phyloP scores from a whole-genome alignment of 768 basidiomycete species.

The Rhodotorula toruloides region DNA sequence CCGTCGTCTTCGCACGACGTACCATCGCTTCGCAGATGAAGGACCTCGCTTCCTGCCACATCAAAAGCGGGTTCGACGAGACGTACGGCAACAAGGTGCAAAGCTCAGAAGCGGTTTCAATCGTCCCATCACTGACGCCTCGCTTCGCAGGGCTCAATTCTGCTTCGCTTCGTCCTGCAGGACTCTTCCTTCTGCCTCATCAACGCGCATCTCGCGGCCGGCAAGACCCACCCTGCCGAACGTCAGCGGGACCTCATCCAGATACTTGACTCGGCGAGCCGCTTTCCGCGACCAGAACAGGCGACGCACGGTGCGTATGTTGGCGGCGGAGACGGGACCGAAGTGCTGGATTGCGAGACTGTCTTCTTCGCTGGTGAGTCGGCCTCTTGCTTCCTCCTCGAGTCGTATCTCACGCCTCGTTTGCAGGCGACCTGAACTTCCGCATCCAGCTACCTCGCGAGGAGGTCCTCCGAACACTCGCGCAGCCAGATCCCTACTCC shows the following conservation, averaged over 20 bases:
- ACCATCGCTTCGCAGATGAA: conserved; percentile 52
- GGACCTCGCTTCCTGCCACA: conserved; percentile 67
- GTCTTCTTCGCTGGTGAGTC: conserved; percentile 58
- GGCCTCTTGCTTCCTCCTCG: background rate
- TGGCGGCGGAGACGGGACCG: conserved; percentile 86
- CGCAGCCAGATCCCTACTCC: conserved; percentile 41
- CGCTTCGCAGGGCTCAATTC: conserved; percentile 24
- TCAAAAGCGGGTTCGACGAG: conserved; percentile 87
- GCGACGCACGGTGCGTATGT: conserved; percentile 54
- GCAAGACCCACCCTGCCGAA: conserved; percentile 42
- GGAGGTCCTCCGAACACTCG: conserved; percentile 63
- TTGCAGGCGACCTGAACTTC: conserved; percentile 85
- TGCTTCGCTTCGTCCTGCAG: conserved; percentile 62
- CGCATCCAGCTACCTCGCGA: conserved; percentile 89
- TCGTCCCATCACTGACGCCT: too few relatives aligned
- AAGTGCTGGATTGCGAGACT: conserved; percentile 88
- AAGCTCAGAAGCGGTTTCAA: too few relatives aligned
- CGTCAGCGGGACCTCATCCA: conserved; percentile 81
- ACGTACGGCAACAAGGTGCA: conserved; percentile 83
- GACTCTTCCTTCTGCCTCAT: conserved; percentile 90
- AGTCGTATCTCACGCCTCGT: background rate
- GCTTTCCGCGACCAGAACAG: conserved; percentile 13
- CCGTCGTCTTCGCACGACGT: conserved; percentile 55
- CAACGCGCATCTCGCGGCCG: conserved; percentile 83
- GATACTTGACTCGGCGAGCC: conserved; percentile 69